A percentile compares a stretch with the other conserved stretches of the same genome.
Conservation (phyloP, 164 flowering plant genomes). For the Tetracentron sinense region DNA sequence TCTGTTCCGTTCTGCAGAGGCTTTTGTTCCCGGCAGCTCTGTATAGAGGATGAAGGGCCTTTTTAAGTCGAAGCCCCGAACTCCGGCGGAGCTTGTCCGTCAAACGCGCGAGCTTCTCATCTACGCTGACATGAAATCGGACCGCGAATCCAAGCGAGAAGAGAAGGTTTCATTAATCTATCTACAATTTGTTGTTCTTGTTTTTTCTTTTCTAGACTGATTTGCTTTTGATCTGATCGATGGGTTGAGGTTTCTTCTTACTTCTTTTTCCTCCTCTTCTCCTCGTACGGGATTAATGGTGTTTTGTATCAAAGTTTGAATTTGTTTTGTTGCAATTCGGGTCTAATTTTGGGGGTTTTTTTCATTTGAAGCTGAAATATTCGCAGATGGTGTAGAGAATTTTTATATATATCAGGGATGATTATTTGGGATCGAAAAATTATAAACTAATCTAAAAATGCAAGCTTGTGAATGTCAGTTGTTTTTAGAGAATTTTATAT, state of each 20-base stretch:
- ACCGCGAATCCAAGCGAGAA: slow-evolving; percentile 51
- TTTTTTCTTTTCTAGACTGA: neutral
- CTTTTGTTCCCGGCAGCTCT: neutral
- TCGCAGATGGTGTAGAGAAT: too few relatives aligned
- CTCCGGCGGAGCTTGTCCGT: slow-evolving; percentile 61
- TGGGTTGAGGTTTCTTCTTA: neutral
- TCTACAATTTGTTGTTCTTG: neutral
- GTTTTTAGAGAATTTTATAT: too few relatives aligned
- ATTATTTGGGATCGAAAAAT: too few relatives aligned
- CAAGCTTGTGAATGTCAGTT: too few relatives aligned
- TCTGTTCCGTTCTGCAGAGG: neutral
- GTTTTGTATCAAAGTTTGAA: too few relatives aligned
- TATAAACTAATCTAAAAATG: too few relatives aligned
- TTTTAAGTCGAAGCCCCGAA: slow-evolving; percentile 61
- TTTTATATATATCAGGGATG: too few relatives aligned
- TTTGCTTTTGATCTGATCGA: neutral
- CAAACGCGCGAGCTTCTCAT: slow-evolving; percentile 59
- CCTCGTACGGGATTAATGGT: neutral
- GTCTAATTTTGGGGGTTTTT: neutral
- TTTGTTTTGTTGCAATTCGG: neutral
- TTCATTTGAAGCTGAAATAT: too few relatives aligned
- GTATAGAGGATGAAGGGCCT: slow-evolving; percentile 47
- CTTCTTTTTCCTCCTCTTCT: too few relatives aligned
- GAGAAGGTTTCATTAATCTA: slow-evolving; percentile 43
- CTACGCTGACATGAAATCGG: slow-evolving; percentile 28